Base-by-base conservation (phyloP, 176 grass and related monocot genomes). In the Eleusine coracana region DNA sequence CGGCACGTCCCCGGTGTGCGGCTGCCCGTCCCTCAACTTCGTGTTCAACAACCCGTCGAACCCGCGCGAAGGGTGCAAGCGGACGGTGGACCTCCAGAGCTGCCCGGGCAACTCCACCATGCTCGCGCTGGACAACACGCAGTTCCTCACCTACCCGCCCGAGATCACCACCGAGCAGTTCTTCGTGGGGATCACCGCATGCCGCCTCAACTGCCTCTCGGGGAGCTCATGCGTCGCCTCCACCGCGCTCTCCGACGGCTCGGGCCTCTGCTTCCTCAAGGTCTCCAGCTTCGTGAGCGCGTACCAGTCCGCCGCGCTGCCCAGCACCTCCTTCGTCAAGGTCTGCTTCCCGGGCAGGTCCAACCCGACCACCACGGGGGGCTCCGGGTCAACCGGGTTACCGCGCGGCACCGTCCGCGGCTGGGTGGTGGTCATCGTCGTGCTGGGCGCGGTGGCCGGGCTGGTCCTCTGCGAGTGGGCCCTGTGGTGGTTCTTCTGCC, bases 291-390 rank as follows among this genome's bases (percentile, higher is more conserved):
- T 92, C 78, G 83, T 96, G 6, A 94, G 96, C 39, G 96, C 77
- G 0, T 99, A 96, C 76, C 91, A 91, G 65, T 99, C 96, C 3
- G 80, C 86, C 2, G 88, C 92, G 55, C 87, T 99, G 45, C 96
- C 96, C 9, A 94, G 91, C 85, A 99, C 93, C n/a, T 96, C 93
- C 3, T 99, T 90, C 79, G 89, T 99, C 86, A 99, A 99, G 85
- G 96, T 99, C n/a, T 99, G 96, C 80, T 86, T 72, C 50, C 93
- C 96, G 0, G 44, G 37, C 4, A 0, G 36, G 0, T 12, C 89
- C 65, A 99, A 96, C 39, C 72, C 31, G 31, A 1, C 87, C 6
- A 0, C 70, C 10, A 1, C 31, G 0, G n/a, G 50, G 0, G n/a
- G 50, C 12, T 11, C 1, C 17, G 15, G 6, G 5, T 2, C 31